Base-by-base conservation (phyloP, 306 rosid genomes). In the Cucurbita maxima region DNA sequence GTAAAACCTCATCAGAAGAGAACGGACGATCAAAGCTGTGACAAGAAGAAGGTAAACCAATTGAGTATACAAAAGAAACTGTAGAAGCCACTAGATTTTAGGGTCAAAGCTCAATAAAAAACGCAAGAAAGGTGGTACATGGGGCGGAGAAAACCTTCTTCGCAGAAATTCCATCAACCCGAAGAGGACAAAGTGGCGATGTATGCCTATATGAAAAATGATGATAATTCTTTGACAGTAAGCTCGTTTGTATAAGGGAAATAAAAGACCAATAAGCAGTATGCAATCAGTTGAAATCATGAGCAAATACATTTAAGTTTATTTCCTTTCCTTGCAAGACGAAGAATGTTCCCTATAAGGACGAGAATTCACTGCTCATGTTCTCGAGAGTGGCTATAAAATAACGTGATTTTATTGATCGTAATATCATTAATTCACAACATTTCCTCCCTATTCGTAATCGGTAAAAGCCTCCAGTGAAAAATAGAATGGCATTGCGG, bases 141-240 rank as follows among this genome's bases (percentile, higher is more conserved):
- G 60, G 74, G 76, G 37, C 51, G 37, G 78, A 81, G 43, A 78
- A 78, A 83, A 89, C 99, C 96, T 95, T 86, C 82, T 89, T 74
- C 82, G 82, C 14, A 95, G 84, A 84, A 80, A 91, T 62, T 95
- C 99, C 99, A 91, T 95, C 84, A 95, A 79, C 69, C 99, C 99
- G 73, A 81, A 95, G 41, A 95, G 82, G 52, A 95, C 89, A 80
- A 91, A 95, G 84, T 95, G 96, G 43, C 97, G 96, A 82, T 95
- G 97, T 63, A 95, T 74, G 72, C 99, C 99, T 95, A 83, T 79
- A 54, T 41, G 38, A 40, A 50, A 47, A 70, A 51, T 25, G 50
- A 36, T 34, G 16, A 38, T 5, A 38, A 62, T 14, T 59, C 5
- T 10, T 58, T 10, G 67, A 60, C 4, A 6, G 44, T 38, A n/a